A percentile compares a stretch with the other conserved stretches of the same genome.
Conservation (phyloP, 2,329 filamentous ascomycete species). For the Colletotrichum sp. region DNA sequence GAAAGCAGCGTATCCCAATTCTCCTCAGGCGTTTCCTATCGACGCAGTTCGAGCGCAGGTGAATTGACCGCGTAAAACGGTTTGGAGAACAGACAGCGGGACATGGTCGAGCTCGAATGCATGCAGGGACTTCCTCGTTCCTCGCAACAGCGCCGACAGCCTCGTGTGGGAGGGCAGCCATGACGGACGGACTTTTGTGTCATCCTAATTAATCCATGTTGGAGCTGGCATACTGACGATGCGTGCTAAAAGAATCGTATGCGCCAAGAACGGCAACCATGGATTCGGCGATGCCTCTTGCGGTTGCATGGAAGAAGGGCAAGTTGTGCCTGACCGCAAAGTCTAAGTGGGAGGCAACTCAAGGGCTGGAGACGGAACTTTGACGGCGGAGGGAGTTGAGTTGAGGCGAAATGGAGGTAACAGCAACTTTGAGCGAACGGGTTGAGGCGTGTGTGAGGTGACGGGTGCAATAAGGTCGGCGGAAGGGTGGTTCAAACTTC, state of each 20-base stretch:
- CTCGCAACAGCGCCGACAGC: neutral
- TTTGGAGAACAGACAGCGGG: slow-evolving; percentile 11
- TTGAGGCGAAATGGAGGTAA: neutral
- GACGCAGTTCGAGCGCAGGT: neutral
- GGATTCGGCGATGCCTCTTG: neutral
- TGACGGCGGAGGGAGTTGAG: neutral
- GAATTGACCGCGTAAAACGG: neutral
- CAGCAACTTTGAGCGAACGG: neutral
- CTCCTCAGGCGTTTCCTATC: neutral
- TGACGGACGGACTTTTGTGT: slow-evolving; percentile 14
- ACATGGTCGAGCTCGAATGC: slow-evolving; percentile 2
- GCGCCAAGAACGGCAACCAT: neutral
- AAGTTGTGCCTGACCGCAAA: neutral
- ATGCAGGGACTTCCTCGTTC: slow-evolving; percentile 20
- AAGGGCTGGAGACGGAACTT: neutral
- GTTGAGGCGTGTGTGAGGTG: neutral
- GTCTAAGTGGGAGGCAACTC: neutral
- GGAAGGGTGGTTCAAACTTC: neutral
- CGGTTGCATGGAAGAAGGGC: neutral
- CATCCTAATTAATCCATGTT: slow-evolving; percentile 6
- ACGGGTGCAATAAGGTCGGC: neutral
- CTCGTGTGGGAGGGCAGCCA: neutral
- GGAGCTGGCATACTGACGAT: slow-evolving; percentile 9
- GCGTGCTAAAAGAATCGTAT: neutral
- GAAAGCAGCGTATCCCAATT: neutral